Evolutionary conservation across 1,284 basidiomycete genomes (phyloP).

Genomic region (Trichosporon coremiiforme): DNA sequence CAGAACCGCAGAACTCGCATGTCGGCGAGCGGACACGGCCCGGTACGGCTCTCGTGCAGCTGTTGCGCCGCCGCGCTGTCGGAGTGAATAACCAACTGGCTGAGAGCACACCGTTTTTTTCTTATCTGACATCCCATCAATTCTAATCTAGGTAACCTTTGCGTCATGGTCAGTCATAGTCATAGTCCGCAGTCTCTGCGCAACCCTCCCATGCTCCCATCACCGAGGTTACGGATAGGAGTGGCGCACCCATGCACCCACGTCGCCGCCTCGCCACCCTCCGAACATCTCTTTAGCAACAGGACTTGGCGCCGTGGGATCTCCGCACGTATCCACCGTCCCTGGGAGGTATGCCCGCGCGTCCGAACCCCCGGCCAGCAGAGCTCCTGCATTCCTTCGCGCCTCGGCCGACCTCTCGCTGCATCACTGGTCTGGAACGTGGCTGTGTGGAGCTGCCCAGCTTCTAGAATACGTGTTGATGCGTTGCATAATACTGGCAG

Average conservation of each 20-base stretch:
- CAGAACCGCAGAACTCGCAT: background rate
- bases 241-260: no score
- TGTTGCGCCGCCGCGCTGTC: no score
- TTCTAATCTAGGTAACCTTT: background rate
- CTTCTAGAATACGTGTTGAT: background rate
- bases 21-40: no score
- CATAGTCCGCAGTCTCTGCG: constrained; percentile 10
- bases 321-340: no score
- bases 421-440: background rate
- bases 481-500: background rate
- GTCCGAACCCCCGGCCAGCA: no score
- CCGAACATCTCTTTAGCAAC: background rate
- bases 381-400: no score
- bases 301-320: no score
- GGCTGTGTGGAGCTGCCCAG: background rate
- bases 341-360: no score
- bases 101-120: background rate
- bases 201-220: background rate
- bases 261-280: background rate
- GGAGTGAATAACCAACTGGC: no score
- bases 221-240: background rate
- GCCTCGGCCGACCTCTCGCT: no score
- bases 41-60: no score
- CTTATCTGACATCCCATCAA: constrained; percentile 3
- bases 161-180: background rate